A percentile compares a stretch with the other conserved stretches of the same genome.
Conservation (phyloP, 768 basidiomycete species). For the Hygrophoropsis aurantiaca region DNA sequence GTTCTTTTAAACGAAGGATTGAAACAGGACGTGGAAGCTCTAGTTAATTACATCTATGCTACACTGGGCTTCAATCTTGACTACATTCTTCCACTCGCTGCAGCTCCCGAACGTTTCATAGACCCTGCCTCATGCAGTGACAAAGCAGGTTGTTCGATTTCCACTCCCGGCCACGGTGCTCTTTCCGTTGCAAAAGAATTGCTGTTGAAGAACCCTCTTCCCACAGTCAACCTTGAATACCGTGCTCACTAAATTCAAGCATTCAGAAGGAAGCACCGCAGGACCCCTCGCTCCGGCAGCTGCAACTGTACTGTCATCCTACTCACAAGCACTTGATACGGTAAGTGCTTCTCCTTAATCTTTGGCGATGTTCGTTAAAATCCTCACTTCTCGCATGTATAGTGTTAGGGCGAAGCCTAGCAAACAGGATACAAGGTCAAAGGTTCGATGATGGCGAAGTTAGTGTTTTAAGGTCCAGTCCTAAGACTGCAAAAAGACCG, state of each 20-base stretch:
- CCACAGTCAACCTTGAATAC: slow-evolving; percentile 82
- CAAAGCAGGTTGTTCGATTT: slow-evolving; percentile 97
- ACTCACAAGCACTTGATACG: no score
- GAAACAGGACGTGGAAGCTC: slow-evolving; percentile 96
- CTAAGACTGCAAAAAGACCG: no score
- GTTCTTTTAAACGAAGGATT: slow-evolving; percentile 99
- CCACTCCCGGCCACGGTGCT: slow-evolving; percentile 94
- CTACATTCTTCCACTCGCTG: slow-evolving; percentile 98
- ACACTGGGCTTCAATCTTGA: slow-evolving; percentile 95
- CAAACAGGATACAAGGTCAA: no score
- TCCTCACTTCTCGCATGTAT: no score
- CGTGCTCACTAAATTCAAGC: slow-evolving; percentile 90
- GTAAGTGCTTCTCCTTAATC: no score
- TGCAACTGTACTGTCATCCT: no score
- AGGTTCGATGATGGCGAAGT: no score
- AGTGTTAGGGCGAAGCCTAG: no score
- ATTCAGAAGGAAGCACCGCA: slow-evolving; percentile 93
- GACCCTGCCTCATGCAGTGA: slow-evolving; percentile 73
- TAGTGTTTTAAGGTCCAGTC: no score
- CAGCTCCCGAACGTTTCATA: slow-evolving; percentile 83
- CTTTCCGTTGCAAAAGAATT: slow-evolving; percentile 87
- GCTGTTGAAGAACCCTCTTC: slow-evolving; percentile 72
- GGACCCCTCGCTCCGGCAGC: slow-evolving; percentile 92
- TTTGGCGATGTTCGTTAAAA: no score
- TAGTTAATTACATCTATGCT: slow-evolving; percentile 97